These are phyloP conservation scores for Thermomucor indicae-seudaticae DNA, from an alignment of 371 early-diverging fungal genomes.

Conservation along the genomic window DNA sequence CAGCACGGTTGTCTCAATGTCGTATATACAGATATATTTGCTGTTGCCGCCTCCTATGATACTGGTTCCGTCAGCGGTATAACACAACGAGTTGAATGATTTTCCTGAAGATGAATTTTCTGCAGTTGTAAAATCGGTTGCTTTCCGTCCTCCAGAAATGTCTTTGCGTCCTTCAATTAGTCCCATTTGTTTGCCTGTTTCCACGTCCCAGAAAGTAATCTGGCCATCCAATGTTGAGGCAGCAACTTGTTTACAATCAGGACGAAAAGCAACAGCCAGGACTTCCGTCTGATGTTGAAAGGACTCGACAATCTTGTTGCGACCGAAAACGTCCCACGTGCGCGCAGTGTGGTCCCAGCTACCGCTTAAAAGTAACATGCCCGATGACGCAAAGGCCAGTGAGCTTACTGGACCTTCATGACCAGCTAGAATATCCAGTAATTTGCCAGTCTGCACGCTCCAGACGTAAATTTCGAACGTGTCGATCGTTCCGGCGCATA, in stretches of 20 bases:
- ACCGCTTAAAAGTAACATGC: constrained; percentile 72
- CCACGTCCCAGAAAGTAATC: constrained; percentile 89
- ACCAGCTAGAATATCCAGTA: constrained; percentile 91
- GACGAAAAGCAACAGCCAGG: constrained; percentile 83
- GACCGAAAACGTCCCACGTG: constrained; percentile 93
- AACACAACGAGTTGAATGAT: constrained; percentile 88
- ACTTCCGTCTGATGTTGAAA: constrained; percentile 85
- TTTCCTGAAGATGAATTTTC: constrained; percentile 83
- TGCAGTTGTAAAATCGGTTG: constrained; percentile 65
- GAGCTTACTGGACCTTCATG: constrained; percentile 90
- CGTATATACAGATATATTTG: constrained; percentile 95
- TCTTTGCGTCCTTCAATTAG: constrained; percentile 92
- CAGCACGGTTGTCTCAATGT: constrained; percentile 68
- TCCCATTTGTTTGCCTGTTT: constrained; percentile 59
- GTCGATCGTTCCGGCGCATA: constrained; percentile 94
- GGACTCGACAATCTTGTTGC: constrained; percentile 75
- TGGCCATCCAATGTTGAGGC: constrained; percentile 91
- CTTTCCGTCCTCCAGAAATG: constrained; percentile 85
- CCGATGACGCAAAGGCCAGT: constrained; percentile 82
- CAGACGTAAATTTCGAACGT: constrained; percentile 96
- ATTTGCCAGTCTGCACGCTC: constrained; percentile 96
- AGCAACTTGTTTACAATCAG: constrained; percentile 87
- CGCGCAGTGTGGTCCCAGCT: constrained; percentile 96
- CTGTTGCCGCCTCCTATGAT: constrained; percentile 93
- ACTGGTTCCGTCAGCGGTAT: constrained; percentile 90